phyloP scores from a whole-genome alignment of 2,329 filamentous ascomycete species.

The Colletotrichum shisoi region DNA sequence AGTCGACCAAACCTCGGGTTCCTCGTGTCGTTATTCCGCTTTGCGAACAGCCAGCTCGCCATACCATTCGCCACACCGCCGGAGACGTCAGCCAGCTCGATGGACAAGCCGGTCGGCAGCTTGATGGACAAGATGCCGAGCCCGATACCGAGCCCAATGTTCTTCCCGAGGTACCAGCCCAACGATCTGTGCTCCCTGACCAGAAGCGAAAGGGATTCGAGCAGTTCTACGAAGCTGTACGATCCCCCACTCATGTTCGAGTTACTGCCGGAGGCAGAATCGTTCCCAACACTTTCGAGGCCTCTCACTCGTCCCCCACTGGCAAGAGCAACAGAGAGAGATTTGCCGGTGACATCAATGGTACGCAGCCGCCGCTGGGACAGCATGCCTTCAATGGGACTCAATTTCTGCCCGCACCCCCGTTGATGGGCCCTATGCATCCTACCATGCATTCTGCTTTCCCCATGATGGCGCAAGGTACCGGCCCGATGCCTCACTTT shows the following conservation, averaged over 20 bases:
- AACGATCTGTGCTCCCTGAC: conserved; percentile 46
- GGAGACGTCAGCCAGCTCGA: conserved; percentile 27
- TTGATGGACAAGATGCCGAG: conserved; percentile 54
- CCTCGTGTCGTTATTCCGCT: neutral
- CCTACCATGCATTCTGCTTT: conserved; percentile 26
- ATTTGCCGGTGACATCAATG: conserved; percentile 40
- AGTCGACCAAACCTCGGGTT: conserved; percentile 1
- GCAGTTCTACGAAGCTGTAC: conserved; percentile 72
- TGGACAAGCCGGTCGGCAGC: conserved; percentile 43
- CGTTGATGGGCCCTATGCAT: conserved; percentile 32
- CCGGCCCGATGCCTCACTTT: conserved; percentile 30
- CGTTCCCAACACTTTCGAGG: conserved; percentile 68
- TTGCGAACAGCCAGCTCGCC: neutral
- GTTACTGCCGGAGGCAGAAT: conserved; percentile 73
- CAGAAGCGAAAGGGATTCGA: conserved; percentile 72
- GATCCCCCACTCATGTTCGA: conserved; percentile 71
- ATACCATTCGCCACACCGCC: conserved; percentile 1
- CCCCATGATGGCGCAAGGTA: conserved; percentile 15
- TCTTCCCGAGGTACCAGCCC: conserved; percentile 13
- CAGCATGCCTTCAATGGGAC: conserved; percentile 35
- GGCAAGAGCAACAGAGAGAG: conserved; percentile 60
- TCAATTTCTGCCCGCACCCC: conserved; percentile 23
- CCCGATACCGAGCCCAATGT: conserved; percentile 44
- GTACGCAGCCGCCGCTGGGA: conserved; percentile 44
- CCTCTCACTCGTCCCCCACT: conserved; percentile 58